Evolutionary conservation across 2,329 filamentous ascomycete genomes (phyloP).

Genomic region (Aureobasidium sp.): DNA sequence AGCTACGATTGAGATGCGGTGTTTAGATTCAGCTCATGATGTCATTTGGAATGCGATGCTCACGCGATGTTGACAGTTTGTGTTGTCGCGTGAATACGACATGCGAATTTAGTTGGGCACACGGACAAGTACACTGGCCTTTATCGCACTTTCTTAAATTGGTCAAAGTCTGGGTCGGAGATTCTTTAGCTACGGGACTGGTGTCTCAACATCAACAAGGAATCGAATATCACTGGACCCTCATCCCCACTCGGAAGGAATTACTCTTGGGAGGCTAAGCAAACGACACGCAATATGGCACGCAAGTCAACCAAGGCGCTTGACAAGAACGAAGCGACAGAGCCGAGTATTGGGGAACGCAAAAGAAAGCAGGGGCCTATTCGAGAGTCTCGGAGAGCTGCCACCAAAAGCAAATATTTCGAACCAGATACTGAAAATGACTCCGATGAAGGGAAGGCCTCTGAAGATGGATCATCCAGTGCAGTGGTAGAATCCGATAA

Average conservation of each 20-base stretch:
- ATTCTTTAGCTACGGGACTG: neutral
- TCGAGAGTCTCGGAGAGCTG: neutral
- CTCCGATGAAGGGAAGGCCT: slow-evolving; percentile 24
- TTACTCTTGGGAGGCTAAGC: neutral
- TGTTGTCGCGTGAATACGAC: slow-evolving; percentile 2
- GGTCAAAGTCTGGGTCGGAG: slow-evolving; percentile 10
- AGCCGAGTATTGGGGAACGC: neutral
- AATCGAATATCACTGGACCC: neutral
- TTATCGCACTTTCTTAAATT: slow-evolving; percentile 13
- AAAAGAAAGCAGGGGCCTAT: neutral
- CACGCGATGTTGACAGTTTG: neutral
- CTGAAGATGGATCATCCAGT: slow-evolving; percentile 24
- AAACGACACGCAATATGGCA: slow-evolving; percentile 7
- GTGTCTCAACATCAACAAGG: slow-evolving; percentile 5
- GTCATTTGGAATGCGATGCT: slow-evolving; percentile 11
- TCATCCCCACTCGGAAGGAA: slow-evolving; percentile 2
- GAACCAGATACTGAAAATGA: slow-evolving; percentile 31
- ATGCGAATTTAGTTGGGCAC: neutral
- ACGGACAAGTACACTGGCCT: slow-evolving; percentile 5
- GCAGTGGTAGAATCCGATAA: slow-evolving; percentile 30
- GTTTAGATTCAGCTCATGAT: neutral
- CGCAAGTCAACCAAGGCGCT: neutral
- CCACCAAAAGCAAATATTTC: slow-evolving; percentile 48
- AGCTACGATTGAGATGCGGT: neutral
- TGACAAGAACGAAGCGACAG: neutral